Evolutionary conservation across 106 monocot genomes (phyloP).

Genomic region (Hemerocallis citrina): DNA sequence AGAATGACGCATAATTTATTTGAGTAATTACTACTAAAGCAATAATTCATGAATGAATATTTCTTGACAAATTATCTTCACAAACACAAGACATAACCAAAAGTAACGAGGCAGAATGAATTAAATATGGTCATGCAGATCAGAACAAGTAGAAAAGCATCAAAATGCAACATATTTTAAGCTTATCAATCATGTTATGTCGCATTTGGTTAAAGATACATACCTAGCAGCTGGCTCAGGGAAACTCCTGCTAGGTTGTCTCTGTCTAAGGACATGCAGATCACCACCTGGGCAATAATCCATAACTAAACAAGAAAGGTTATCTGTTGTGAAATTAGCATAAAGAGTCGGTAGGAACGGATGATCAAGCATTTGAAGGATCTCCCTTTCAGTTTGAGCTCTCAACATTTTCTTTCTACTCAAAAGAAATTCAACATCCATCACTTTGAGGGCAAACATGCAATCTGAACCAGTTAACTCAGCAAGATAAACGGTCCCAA

Average conservation of each 20-base stretch:
- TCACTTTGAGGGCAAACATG: slow-evolving; percentile 77
- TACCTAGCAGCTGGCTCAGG: slow-evolving; percentile 82
- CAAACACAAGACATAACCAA: not conserved
- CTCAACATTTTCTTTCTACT: slow-evolving; percentile 71
- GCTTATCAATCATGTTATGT: not conserved
- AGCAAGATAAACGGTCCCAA: slow-evolving; percentile 72
- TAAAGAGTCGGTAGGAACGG: slow-evolving; percentile 86
- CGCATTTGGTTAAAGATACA: not conserved
- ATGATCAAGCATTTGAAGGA: slow-evolving; percentile 79
- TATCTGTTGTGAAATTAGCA: slow-evolving; percentile 78
- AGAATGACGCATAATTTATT: too few relatives aligned
- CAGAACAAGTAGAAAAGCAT: not conserved
- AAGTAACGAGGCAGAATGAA: not conserved
- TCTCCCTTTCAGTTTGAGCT: slow-evolving; percentile 81
- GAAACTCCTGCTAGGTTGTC: slow-evolving; percentile 62
- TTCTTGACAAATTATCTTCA: not conserved
- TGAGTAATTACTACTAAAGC: too few relatives aligned
- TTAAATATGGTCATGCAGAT: too few relatives aligned
- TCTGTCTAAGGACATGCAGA: slow-evolving; percentile 81
- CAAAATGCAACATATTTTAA: not conserved
- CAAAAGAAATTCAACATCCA: slow-evolving; percentile 59
- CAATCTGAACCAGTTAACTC: slow-evolving; percentile 52
- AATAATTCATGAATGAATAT: not conserved
- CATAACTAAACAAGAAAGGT: slow-evolving; percentile 90
- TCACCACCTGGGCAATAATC: slow-evolving; percentile 96